Percentiles rank a stretch among this genome's conserved stretches.
phyloP scores from a whole-genome alignment of 192 early-diverging fungal species.

The Coemansia sp. region DNA sequence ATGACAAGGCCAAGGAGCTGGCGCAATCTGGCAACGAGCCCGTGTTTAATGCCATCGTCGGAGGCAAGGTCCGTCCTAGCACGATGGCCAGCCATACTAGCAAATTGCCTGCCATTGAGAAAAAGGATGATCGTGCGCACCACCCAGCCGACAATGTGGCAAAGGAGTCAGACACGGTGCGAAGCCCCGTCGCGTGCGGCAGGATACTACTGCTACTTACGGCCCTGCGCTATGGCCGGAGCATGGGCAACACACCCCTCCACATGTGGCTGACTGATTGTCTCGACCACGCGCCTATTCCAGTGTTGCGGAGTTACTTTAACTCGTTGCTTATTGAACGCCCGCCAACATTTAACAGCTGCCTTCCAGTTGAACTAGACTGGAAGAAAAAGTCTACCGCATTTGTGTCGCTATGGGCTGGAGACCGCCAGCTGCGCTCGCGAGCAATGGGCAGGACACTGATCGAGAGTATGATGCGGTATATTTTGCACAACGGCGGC shows the following conservation, averaged over 20 bases:
- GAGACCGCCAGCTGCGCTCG: conserved; percentile 15
- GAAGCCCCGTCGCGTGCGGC: conserved; percentile 26
- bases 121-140: not conserved
- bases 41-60: conserved; percentile 48
- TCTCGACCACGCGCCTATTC: conserved; percentile 27
- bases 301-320: conserved; percentile 30
- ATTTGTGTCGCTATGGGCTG: conserved; percentile 23
- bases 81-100: not conserved
- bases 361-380: conserved; percentile 41
- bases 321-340: conserved; percentile 2
- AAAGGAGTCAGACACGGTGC: conserved; percentile 13
- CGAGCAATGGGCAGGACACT: conserved; percentile 15
- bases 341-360: conserved; percentile 26
- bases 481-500: conserved; percentile 16
- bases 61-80: conserved; percentile 31
- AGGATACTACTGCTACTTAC: conserved; percentile 40
- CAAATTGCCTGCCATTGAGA: conserved; percentile 23
- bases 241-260: conserved; percentile 43
- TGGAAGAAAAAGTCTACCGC: conserved; percentile 30
- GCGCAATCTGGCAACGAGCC: conserved; percentile 22
- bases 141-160: not conserved
- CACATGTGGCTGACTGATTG: conserved; percentile 51
- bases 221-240: conserved; percentile 40
- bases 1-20: conserved; percentile 15
- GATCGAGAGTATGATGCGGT: not conserved